Percentiles rank a stretch among this genome's conserved stretches.
Conservation (phyloP, 441 rosid genomes). For the Populus tomentosa region DNA sequence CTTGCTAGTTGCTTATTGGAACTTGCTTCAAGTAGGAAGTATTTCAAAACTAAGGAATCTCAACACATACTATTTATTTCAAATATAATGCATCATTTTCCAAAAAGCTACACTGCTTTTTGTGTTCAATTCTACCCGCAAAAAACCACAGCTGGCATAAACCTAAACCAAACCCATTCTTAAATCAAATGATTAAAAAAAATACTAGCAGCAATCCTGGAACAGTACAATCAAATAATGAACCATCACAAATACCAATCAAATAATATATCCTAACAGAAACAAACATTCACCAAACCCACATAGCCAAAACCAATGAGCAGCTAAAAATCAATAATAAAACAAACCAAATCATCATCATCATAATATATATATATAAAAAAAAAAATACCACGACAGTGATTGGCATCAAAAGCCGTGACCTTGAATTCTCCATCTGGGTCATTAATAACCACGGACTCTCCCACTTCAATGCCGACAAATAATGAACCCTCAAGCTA, state of each 20-base stretch:
- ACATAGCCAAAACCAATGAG: no score
- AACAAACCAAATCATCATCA: background rate
- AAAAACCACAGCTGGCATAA: no score
- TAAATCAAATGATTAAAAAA: no score
- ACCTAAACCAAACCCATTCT: background rate
- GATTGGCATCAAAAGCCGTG: conserved; percentile 78
- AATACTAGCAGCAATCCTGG: background rate
- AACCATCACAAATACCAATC: background rate
- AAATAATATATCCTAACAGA: no score
- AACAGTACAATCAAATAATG: background rate
- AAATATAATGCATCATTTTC: background rate
- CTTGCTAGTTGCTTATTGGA: background rate
- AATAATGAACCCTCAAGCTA: conserved; percentile 59
- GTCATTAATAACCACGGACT: conserved; percentile 49
- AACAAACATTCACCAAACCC: no score
- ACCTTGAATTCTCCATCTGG: conserved; percentile 55
- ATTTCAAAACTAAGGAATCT: background rate
- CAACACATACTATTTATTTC: background rate
- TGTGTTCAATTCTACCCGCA: no score
- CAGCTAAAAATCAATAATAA: background rate
- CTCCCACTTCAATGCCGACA: conserved; percentile 56
- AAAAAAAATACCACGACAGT: conserved; percentile 53
- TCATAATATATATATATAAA: no score
- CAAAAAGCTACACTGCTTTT: no score
- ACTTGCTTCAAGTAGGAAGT: background rate